Evolutionary conservation across 2,329 filamentous ascomycete genomes (phyloP).

Genomic region (Trichoderma endophyticum): DNA sequence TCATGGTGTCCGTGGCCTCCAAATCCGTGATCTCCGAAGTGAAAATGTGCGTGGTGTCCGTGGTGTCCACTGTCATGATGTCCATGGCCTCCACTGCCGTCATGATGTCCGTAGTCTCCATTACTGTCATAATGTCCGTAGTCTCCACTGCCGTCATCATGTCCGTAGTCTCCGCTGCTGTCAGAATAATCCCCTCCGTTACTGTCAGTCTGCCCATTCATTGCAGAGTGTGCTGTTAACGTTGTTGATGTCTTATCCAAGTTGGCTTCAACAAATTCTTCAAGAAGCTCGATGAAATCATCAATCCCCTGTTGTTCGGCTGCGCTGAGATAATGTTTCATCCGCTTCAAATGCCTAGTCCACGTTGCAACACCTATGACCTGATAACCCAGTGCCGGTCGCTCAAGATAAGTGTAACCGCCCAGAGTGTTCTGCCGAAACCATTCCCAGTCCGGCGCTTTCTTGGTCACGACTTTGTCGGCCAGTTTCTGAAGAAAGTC

Average conservation of each 20-base stretch:
- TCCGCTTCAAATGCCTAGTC: background rate
- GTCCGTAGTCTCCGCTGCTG: background rate
- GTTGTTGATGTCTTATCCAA: background rate
- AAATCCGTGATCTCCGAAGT: too few relatives aligned
- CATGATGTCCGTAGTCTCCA: too few relatives aligned
- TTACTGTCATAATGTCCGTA: too few relatives aligned
- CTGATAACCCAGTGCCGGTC: background rate
- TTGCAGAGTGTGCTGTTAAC: background rate
- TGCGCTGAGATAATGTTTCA: background rate
- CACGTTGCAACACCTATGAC: background rate
- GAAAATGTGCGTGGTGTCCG: too few relatives aligned
- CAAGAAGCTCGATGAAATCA: background rate
- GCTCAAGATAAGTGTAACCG: background rate
- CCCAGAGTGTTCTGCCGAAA: background rate
- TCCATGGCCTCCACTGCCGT: too few relatives aligned
- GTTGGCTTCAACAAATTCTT: background rate
- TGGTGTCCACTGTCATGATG: too few relatives aligned
- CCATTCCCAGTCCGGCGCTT: background rate
- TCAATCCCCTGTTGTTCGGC: background rate
- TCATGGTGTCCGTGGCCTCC: too few relatives aligned
- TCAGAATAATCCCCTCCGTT: background rate
- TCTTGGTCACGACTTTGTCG: background rate
- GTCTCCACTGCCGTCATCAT: too few relatives aligned
- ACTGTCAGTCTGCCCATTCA: background rate
- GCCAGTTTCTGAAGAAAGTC: background rate